phyloP scores from a whole-genome alignment of 257 asterid genomes.

The Gynochthodes officinalis region DNA sequence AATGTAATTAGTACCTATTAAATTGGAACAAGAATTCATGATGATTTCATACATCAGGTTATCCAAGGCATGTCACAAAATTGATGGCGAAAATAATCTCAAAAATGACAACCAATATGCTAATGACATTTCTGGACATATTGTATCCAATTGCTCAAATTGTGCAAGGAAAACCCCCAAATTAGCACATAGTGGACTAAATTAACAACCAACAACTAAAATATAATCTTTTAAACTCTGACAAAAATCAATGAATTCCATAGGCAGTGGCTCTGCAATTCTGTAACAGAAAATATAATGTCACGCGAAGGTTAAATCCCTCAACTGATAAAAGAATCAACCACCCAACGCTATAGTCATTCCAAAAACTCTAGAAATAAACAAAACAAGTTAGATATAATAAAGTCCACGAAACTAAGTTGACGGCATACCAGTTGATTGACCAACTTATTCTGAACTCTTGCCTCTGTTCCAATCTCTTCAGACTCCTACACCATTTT shows the following conservation, averaged over 20 bases:
- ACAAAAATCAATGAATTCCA: too few species aligned
- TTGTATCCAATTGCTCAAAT: not conserved
- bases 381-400: not conserved
- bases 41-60: too few species aligned
- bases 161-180: too few species aligned
- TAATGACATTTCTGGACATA: not conserved
- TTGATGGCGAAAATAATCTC: not conserved
- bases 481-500: constrained; percentile 62
- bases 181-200: not conserved
- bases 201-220: not conserved
- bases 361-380: not conserved
- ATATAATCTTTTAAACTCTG: too few species aligned
- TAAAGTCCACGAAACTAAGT: constrained; percentile 9
- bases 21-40: not conserved
- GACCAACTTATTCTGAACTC: constrained; percentile 63
- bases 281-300: too few species aligned
- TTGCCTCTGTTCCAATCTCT: constrained; percentile 65
- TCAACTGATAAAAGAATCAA: too few species aligned
- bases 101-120: not conserved
- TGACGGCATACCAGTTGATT: constrained; percentile 58
- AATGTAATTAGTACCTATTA: not conserved
- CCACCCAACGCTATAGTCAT: too few species aligned
- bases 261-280: too few species aligned
- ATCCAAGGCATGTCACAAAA: not conserved
- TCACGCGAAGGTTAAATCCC: too few species aligned